These are phyloP conservation scores for Fusarium buharicum DNA, from an alignment of 2,329 filamentous ascomycete species.

Conservation along the genomic window DNA sequence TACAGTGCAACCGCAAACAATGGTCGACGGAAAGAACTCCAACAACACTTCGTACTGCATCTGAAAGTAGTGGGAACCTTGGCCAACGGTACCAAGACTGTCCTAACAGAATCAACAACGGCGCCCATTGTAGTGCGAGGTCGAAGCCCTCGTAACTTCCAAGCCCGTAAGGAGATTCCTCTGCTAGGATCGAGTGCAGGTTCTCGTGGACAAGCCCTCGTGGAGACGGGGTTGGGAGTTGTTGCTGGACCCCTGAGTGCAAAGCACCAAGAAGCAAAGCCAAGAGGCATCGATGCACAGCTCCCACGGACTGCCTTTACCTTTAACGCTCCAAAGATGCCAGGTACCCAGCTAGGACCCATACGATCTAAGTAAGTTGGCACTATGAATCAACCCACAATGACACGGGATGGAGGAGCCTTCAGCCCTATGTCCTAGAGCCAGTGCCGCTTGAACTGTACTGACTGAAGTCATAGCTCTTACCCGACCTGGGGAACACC, in stretches of 20 bases:
- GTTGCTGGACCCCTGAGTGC: slow-evolving; percentile 66
- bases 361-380: slow-evolving; percentile 68
- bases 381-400: neutral
- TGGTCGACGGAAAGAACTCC: slow-evolving; percentile 90
- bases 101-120: slow-evolving; percentile 85
- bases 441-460: neutral
- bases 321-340: slow-evolving; percentile 67
- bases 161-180: slow-evolving; percentile 91
- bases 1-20: slow-evolving; percentile 91
- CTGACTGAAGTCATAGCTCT: slow-evolving; percentile 58
- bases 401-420: neutral
- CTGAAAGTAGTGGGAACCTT: slow-evolving; percentile 87
- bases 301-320: slow-evolving; percentile 67
- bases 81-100: slow-evolving; percentile 82
- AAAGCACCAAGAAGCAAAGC: slow-evolving; percentile 65
- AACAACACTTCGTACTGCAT: slow-evolving; percentile 93
- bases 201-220: slow-evolving; percentile 78
- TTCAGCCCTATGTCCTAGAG: neutral
- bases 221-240: slow-evolving; percentile 70
- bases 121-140: slow-evolving; percentile 94
- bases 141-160: slow-evolving; percentile 93
- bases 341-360: slow-evolving; percentile 61
- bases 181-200: slow-evolving; percentile 80
- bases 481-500: slow-evolving; percentile 66
- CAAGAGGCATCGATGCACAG: slow-evolving; percentile 63